Percentiles rank a stretch among this genome's conserved stretches.
These are phyloP conservation scores for Gastrodia elata DNA, from an alignment of 106 monocot genomes.

Conservation along the genomic window DNA sequence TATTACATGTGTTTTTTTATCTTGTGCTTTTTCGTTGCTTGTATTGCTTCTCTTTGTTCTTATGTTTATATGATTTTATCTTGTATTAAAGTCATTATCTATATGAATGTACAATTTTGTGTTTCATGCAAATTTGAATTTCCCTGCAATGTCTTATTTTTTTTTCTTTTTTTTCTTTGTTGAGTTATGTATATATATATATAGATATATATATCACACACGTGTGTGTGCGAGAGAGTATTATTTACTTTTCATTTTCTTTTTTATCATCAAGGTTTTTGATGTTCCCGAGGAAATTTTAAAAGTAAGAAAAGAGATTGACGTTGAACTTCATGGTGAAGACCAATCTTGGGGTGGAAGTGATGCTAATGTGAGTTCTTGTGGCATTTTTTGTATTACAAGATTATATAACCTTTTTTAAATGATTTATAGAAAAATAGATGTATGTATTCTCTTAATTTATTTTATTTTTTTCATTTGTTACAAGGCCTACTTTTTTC, in stretches of 20 bases:
- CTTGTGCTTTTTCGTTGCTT: background rate
- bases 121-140: no score
- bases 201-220: no score
- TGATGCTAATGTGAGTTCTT: constrained; percentile 54
- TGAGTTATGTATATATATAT: no score
- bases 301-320: constrained; percentile 68
- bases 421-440: background rate
- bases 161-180: no score
- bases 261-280: constrained; percentile 25
- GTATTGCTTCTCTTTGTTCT: background rate
- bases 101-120: no score
- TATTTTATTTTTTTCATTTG: constrained; percentile 7
- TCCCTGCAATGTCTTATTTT: no score
- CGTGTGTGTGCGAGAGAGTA: no score
- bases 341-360: constrained; percentile 64
- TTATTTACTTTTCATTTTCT: constrained; percentile 9
- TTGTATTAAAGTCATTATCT: no score
- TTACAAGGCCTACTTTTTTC: background rate
- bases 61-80: background rate
- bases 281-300: constrained; percentile 50
- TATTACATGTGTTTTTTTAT: background rate
- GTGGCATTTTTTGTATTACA: background rate
- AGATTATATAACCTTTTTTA: background rate
- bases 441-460: background rate
- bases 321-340: constrained; percentile 51